Evolutionary conservation across 768 basidiomycete genomes (phyloP).

Genomic region (Bullera alba): DNA sequence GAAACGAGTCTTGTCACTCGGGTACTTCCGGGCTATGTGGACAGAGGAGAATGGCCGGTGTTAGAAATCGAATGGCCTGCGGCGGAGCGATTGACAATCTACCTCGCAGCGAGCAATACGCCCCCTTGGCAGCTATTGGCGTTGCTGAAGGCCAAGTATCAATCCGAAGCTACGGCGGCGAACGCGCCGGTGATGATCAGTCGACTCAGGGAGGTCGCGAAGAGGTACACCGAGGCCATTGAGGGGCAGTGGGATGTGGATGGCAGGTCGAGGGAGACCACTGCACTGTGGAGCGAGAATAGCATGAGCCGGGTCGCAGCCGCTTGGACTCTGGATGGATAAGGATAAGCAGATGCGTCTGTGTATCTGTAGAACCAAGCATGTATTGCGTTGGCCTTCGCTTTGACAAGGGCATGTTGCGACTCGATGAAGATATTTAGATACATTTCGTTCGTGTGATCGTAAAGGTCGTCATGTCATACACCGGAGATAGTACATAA

Average conservation of each 20-base stretch:
- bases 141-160: conserved; percentile 6
- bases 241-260: conserved; percentile 10
- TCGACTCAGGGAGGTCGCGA: conserved; percentile 16
- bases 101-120: conserved; percentile 9
- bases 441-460: too few relatives aligned
- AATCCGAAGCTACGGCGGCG: background rate
- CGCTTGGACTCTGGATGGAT: too few relatives aligned
- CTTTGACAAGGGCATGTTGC: background rate
- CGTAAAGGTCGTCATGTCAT: background rate
- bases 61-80: conserved; percentile 1
- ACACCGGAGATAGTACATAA: background rate
- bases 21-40: too few relatives aligned
- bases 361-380: background rate
- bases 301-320: too few relatives aligned
- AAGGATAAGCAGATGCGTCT: too few relatives aligned
- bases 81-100: conserved; percentile 7
- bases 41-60: too few relatives aligned
- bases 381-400: background rate
- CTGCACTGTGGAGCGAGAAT: too few relatives aligned
- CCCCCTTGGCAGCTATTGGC: conserved; percentile 15
- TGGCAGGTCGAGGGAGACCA: background rate
- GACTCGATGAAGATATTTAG: background rate
- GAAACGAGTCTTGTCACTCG: too few relatives aligned
- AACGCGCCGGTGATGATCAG: conserved; percentile 3
- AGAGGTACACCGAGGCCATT: conserved; percentile 5